These are phyloP conservation scores for Cercospora sojina DNA, from an alignment of 2,329 filamentous ascomycete genomes.

Conservation along the genomic window DNA sequence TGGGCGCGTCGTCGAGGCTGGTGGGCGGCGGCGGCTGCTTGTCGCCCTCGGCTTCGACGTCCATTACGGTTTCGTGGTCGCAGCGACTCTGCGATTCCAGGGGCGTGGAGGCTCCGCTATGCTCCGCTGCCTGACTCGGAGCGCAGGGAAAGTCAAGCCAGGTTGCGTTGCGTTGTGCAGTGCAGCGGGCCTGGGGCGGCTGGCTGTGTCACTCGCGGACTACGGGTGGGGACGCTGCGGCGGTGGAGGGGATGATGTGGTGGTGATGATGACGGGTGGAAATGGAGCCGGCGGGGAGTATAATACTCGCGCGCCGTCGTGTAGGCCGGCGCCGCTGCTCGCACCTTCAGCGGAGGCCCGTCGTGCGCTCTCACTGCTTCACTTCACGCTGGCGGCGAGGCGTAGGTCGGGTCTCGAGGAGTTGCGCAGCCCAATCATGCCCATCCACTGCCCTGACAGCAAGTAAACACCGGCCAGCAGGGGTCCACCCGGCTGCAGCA, in stretches of 20 bases:
- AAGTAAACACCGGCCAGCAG: background rate
- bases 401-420: background rate
- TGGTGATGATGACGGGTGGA: background rate
- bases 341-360: background rate
- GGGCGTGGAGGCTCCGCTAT: conserved; percentile 1
- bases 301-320: background rate
- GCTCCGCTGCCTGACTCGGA: conserved; percentile 1
- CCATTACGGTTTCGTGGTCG: conserved; percentile 19
- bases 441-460: background rate
- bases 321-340: background rate
- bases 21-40: conserved; percentile 23
- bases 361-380: background rate
- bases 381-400: background rate
- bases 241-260: background rate
- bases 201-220: conserved; percentile 15
- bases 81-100: conserved; percentile 1
- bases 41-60: conserved; percentile 25
- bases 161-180: background rate
- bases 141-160: background rate
- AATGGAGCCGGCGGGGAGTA: background rate
- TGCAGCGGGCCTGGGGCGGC: background rate
- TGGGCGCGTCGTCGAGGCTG: conserved; percentile 49
- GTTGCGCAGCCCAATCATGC: conserved; percentile 1
- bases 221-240: conserved; percentile 25
- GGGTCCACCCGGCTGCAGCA: background rate